Evolutionary conservation across 495 filamentous ascomycete species (phyloP).

Genomic region (Haplographium delicatum): DNA sequence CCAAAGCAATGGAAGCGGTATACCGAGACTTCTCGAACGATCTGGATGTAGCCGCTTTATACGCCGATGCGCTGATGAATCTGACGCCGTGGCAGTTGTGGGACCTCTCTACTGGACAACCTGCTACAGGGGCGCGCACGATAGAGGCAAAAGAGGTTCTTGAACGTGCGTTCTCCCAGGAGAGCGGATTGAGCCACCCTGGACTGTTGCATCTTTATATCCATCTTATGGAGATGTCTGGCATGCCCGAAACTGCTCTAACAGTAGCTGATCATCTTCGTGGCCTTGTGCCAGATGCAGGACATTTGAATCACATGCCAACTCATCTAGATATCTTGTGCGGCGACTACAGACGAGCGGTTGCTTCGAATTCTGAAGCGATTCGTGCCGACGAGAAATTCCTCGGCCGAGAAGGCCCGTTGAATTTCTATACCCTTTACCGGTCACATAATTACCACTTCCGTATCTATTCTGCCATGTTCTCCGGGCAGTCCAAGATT

Average conservation of each 20-base stretch:
- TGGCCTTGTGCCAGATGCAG: conserved; percentile 57
- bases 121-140: conserved; percentile 47
- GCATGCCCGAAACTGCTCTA: conserved; percentile 52
- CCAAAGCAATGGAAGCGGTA: conserved; percentile 53
- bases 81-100: conserved; percentile 63
- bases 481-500: conserved; percentile 51
- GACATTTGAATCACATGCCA: conserved; percentile 72
- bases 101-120: conserved; percentile 54
- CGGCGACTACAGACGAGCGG: conserved; percentile 58
- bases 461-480: conserved; percentile 67
- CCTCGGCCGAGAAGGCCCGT: conserved; percentile 40
- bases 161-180: conserved; percentile 42
- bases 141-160: conserved; percentile 52
- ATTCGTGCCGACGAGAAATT: conserved; percentile 58
- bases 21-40: conserved; percentile 50
- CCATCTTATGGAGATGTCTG: conserved; percentile 71
- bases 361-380: conserved; percentile 58
- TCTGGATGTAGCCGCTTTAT: conserved; percentile 56
- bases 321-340: conserved; percentile 62
- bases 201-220: conserved; percentile 67
- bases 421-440: conserved; percentile 67
- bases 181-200: conserved; percentile 45
- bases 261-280: conserved; percentile 53
- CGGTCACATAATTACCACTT: conserved; percentile 63
- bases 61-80: conserved; percentile 65